These are phyloP conservation scores for Fragaria ananassa DNA, from an alignment of 306 rosid genomes.

Conservation along the genomic window DNA sequence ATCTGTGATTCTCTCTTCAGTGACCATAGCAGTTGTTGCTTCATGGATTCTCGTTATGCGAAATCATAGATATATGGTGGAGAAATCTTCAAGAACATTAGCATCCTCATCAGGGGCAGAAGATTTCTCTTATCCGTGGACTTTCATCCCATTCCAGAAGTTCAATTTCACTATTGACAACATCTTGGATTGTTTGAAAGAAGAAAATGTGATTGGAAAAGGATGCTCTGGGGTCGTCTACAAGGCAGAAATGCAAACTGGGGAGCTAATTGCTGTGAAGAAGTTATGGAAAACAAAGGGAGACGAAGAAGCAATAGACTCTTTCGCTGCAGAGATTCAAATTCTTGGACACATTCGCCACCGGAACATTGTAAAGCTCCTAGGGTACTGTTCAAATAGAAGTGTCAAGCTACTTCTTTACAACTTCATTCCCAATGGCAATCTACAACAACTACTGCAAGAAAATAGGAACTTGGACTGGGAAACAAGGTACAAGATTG, in stretches of 20 bases:
- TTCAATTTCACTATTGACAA: conserved; percentile 71
- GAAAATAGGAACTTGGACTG: conserved; percentile 80
- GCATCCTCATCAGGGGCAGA: conserved; percentile 58
- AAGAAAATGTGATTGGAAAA: conserved; percentile 85
- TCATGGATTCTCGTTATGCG: conserved; percentile 66
- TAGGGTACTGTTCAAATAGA: conserved; percentile 89
- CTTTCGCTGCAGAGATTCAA: conserved; percentile 93
- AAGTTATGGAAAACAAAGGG: conserved; percentile 88
- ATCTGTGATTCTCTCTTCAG: conserved; percentile 51
- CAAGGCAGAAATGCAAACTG: conserved; percentile 75
- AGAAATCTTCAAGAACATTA: conserved; percentile 43
- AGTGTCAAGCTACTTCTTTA: conserved; percentile 92
- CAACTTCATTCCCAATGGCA: conserved; percentile 88
- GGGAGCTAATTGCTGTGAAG: conserved; percentile 84
- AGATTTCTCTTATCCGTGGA: conserved; percentile 99
- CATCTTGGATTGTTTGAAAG: conserved; percentile 85
- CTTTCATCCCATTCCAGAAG: conserved; percentile 95
- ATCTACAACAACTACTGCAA: conserved; percentile 77
- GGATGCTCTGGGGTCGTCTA: conserved; percentile 90
- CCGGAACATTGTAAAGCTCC: conserved; percentile 81
- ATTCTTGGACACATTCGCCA: conserved; percentile 96
- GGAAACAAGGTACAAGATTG: conserved; percentile 96
- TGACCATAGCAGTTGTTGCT: conserved; percentile 60
- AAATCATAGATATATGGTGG: conserved; percentile 48
- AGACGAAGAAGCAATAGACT: conserved; percentile 80